phyloP scores from a whole-genome alignment of 768 basidiomycete genomes.

The Galerina sulciceps region DNA sequence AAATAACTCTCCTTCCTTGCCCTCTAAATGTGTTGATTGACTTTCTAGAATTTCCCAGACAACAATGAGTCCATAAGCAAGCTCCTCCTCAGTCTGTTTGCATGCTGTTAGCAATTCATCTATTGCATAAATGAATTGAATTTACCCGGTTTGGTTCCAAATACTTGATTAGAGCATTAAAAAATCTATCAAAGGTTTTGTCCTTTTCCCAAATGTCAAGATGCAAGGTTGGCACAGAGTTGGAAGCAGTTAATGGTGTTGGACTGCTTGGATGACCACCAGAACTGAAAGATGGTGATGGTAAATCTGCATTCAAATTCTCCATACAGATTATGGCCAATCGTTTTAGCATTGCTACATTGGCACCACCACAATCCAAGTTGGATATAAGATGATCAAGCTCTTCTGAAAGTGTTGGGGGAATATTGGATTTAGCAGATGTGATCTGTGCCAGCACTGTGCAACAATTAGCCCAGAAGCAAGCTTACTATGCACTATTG shows the following conservation, averaged over 20 bases:
- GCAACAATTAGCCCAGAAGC: conserved; percentile 6
- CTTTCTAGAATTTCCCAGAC: conserved; percentile 85
- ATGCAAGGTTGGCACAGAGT: conserved; percentile 46
- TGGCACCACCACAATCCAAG: conserved; percentile 56
- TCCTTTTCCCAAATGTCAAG: conserved; percentile 75
- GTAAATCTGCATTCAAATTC: conserved; percentile 52
- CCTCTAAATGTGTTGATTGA: conserved; percentile 75
- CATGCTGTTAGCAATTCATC: not conserved
- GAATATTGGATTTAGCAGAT: conserved; percentile 42
- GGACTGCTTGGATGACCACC: conserved; percentile 56
- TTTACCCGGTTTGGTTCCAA: conserved; percentile 67
- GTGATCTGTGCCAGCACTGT: conserved; percentile 56
- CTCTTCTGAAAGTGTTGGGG: conserved; percentile 43
- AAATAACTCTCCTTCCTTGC: conserved; percentile 79
- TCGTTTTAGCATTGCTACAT: conserved; percentile 62
- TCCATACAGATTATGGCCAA: conserved; percentile 65
- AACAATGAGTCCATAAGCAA: conserved; percentile 81
- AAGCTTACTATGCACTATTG: not conserved
- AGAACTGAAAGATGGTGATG: conserved; percentile 59
- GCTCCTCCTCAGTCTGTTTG: conserved; percentile 59
- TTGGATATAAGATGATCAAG: conserved; percentile 56
- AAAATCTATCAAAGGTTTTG: conserved; percentile 71
- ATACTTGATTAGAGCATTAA: conserved; percentile 66
- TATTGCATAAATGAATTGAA: conserved; percentile 13
- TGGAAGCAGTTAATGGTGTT: conserved; percentile 54